Base-by-base conservation (phyloP, 805 yeast genomes). In the Myxozyma neglecta region DNA sequence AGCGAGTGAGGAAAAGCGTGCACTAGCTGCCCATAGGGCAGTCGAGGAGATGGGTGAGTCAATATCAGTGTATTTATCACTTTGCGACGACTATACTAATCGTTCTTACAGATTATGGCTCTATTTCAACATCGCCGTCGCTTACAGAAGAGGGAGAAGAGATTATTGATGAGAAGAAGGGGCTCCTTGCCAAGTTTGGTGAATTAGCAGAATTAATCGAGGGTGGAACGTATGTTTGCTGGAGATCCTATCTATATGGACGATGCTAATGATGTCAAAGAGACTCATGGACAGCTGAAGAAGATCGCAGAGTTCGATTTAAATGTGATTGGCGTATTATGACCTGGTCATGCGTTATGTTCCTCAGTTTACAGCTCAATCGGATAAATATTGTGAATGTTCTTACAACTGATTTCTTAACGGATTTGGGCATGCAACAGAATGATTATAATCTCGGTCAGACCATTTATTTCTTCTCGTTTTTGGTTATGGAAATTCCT, bases 311-410 rank as follows among this genome's bases (percentile, higher is more conserved):
- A 46, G 73, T 85, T 5, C 70, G 80, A 14, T 69, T 83, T 70
- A 84, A 83, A 68, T 75, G 83, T 46, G 89, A 86, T 63, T 77
- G 77, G 74, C 74, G 79, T 50, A 87, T 86, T 34, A 76, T 85
- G 4, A 72, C 83, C 36, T 78, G 85, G 77, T 87, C 87, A 0
- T 83, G 83, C 62, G 67, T 85, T 59, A 78, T 85, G 83, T 85
- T 85, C 70, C 74, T 82, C 47, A 84, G 83, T n/a, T 76, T 85
- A 58, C 84, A 85, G 69, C 72, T 85, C 59, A 88, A 84, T 72
- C 74, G 89, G 68, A 80, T 80, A 54, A 85, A 85, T 70, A 72
- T 85, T 53, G 70, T 77, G 2, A 86, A 84, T 68, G 87, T 87
- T 8, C 75, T 83, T 5, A 76, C 89, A 0, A 89, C 84, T 65